Evolutionary conservation across 2,329 filamentous ascomycete genomes (phyloP).

Genomic region (Cladorrhinum sp.): DNA sequence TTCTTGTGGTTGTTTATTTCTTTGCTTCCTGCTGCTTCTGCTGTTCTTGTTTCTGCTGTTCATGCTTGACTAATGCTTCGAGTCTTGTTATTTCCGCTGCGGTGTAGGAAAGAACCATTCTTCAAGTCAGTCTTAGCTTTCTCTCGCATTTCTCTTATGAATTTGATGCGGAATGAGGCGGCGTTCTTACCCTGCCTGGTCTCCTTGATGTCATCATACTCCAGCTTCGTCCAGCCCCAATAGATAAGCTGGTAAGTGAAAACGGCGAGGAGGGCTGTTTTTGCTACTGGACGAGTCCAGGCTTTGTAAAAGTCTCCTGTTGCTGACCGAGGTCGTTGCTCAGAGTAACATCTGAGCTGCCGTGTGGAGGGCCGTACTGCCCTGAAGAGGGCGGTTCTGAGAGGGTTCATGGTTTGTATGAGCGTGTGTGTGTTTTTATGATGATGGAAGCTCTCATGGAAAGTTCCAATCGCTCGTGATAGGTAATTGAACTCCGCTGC

Average conservation of each 20-base stretch:
- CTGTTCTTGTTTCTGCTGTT: neutral
- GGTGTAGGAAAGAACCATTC: neutral
- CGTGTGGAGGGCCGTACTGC: neutral
- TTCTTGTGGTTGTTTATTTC: neutral
- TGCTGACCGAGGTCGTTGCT: neutral
- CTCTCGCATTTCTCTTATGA: neutral
- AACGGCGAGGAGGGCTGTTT: conserved; percentile 70
- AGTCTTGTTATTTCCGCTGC: conserved; percentile 25
- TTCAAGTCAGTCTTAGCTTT: conserved; percentile 2
- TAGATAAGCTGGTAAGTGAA: conserved; percentile 78
- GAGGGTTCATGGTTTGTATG: neutral
- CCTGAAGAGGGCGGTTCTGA: conserved; percentile 10
- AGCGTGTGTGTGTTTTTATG: conserved; percentile 1
- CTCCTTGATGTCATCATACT: conserved; percentile 64
- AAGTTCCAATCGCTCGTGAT: neutral
- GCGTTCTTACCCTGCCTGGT: conserved; percentile 55
- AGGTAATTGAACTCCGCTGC: neutral
- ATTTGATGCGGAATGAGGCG: no score
- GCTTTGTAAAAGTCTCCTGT: conserved; percentile 66
- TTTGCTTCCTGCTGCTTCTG: neutral
- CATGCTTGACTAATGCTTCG: conserved; percentile 25
- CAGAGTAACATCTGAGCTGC: conserved; percentile 20
- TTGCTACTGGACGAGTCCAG: conserved; percentile 69
- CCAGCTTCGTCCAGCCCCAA: conserved; percentile 70
- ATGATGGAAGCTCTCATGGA: neutral